Evolutionary conservation across 306 rosid genomes (phyloP), one percentile per base, ranked within the genome.

Genomic region (Macrotyloma uniflorum): DNA sequence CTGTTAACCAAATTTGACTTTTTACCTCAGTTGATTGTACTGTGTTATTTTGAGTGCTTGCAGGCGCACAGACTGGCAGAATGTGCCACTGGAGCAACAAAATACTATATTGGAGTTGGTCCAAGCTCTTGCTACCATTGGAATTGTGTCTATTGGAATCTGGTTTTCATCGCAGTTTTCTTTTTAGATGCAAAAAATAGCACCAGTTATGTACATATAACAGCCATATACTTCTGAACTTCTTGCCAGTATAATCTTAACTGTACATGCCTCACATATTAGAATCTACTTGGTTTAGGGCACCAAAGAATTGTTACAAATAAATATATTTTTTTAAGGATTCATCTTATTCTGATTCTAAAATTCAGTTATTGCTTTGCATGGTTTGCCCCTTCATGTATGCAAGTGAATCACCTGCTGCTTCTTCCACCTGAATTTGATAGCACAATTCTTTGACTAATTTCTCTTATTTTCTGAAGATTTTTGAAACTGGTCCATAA

Each of bases 111-210:
- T 80, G 22, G 97, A 92, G 83, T 51, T 90, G 38, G 93, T 84
- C 15, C 97, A 92, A 84, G 97, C 95, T 83, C 66, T 93, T 51
- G 97, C 87, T 26, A 93, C 98, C 3, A 55, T 91, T 43, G 93
- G 92, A 19, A 72, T 93, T 62, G 95, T 93, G 80, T 85, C 87
- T 19, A 50, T 93, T 42, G 98, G 97, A 80, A 80, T 93, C 84
- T 93, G 98, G 98, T 87, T 91, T 83, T 76, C 91, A 32, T 88
- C 90, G 16, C 88, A 77, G 86, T 72, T 93, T 65, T 80, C 88
- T 22, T 84, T 84, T 43, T 86, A 82, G 87, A 85, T 58, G 82
- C 47, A 70, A 69, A 80, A 61, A 47, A 24, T 75, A 81, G 75
- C 0, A 45, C 80, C 1, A 46, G 78, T 69, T 76, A 59, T 88